Percentiles rank a stretch among this genome's conserved stretches.
These are phyloP conservation scores for Sporisorium iseilematis-ciliati DNA, from an alignment of 1,284 basidiomycete genomes.

Conservation along the genomic window DNA sequence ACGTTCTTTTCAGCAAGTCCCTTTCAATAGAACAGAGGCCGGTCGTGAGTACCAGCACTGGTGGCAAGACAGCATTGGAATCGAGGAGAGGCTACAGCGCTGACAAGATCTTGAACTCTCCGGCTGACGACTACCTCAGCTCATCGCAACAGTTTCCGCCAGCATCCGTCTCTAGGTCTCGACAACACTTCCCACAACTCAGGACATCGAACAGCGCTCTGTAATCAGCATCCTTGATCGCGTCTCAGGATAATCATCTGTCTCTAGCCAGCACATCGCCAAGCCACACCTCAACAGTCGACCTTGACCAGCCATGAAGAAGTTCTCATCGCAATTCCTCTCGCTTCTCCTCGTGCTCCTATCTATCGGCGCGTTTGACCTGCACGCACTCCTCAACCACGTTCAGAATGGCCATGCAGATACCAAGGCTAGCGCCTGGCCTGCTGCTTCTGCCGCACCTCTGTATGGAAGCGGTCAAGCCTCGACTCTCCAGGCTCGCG, in stretches of 20 bases:
- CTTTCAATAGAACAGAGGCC: conserved; percentile 17
- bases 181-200: background rate
- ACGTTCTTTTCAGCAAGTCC: conserved; percentile 15
- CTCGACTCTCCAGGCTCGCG: conserved; percentile 5
- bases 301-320: conserved; percentile 29
- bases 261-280: background rate
- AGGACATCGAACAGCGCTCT: background rate
- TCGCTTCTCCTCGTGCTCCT: conserved; percentile 55
- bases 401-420: background rate
- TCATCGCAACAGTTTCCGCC: background rate
- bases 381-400: conserved; percentile 21
- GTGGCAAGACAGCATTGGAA: background rate
- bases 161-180: conserved; percentile 2
- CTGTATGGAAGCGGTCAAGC: background rate
- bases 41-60: conserved; percentile 31
- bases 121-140: background rate
- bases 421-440: conserved; percentile 14
- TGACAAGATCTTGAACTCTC: background rate
- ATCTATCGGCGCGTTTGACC: conserved; percentile 48
- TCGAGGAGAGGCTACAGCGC: background rate
- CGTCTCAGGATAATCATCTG: no score
- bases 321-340: conserved; percentile 42
- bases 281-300: background rate
- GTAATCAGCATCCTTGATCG: background rate
- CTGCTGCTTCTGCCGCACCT: conserved; percentile 21